Percentiles rank a stretch among this genome's conserved stretches.
These are phyloP conservation scores for Irpex lacteus DNA, from an alignment of 1,284 basidiomycete genomes.

Conservation along the genomic window DNA sequence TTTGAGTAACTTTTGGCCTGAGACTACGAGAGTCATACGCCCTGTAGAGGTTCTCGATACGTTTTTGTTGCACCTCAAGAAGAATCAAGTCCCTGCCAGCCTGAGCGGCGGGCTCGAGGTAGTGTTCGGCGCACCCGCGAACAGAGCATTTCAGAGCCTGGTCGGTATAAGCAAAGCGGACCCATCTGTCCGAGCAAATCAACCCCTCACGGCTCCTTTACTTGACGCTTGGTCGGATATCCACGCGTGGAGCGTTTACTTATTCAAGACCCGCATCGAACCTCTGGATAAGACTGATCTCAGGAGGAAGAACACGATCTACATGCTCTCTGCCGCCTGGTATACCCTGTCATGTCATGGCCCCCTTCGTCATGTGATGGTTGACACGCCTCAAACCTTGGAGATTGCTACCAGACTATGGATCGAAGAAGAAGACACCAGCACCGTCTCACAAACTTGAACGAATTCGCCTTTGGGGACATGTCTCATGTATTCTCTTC, in stretches of 20 bases:
- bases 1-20: neutral
- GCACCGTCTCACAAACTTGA: constrained; percentile 16
- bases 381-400: constrained; percentile 28
- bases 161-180: constrained; percentile 33
- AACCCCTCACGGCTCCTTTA: constrained; percentile 21
- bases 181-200: constrained; percentile 22
- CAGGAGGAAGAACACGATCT: constrained; percentile 23
- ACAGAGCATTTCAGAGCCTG: constrained; percentile 31
- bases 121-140: constrained; percentile 14
- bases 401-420: constrained; percentile 35
- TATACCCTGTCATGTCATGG: constrained; percentile 14
- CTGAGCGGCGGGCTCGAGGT: neutral
- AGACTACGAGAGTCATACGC: neutral
- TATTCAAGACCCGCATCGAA: constrained; percentile 29
- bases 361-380: constrained; percentile 27
- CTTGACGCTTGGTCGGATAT: constrained; percentile 33
- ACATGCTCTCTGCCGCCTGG: constrained; percentile 15
- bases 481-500: constrained; percentile 20
- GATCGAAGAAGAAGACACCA: constrained; percentile 30
- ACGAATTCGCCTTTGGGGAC: constrained; percentile 26
- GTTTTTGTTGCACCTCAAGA: neutral
- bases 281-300: constrained; percentile 12
- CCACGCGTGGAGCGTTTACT: constrained; percentile 35
- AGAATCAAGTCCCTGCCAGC: neutral
- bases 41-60: neutral